phyloP scores from a whole-genome alignment of 2,329 filamentous ascomycete species.

The Hymenoscyphus linearis region DNA sequence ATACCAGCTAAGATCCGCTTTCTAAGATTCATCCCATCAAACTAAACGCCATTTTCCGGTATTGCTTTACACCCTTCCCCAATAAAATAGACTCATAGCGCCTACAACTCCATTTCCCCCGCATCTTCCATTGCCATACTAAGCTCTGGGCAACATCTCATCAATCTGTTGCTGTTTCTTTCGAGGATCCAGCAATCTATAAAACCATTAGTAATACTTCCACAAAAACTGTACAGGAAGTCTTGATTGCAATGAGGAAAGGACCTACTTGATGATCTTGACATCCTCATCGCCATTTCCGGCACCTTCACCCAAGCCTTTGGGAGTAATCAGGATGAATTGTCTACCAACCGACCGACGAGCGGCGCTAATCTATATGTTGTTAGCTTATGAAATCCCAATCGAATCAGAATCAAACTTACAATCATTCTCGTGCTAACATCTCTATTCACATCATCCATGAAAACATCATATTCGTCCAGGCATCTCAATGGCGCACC shows the following conservation, averaged over 20 bases:
- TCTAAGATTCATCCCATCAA: neutral
- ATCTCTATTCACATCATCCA: constrained; percentile 94
- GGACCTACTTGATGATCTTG: constrained; percentile 64
- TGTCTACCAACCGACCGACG: constrained; percentile 83
- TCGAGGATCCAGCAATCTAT: constrained; percentile 54
- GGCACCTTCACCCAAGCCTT: constrained; percentile 63
- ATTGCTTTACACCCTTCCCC: neutral
- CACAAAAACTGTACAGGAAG: neutral
- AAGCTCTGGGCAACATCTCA: constrained; percentile 20
- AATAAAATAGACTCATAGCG: neutral
- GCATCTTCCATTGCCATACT: constrained; percentile 2
- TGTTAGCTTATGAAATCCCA: constrained; percentile 21
- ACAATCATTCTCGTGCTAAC: constrained; percentile 93
- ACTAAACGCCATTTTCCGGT: neutral
- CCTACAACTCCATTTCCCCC: neutral
- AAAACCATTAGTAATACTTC: constrained; percentile 5
- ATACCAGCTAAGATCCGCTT: neutral
- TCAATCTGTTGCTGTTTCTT: constrained; percentile 34
- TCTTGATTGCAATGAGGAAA: neutral
- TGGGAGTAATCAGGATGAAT: constrained; percentile 94
- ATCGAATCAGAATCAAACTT: constrained; percentile 35
- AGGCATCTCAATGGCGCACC: constrained; percentile 90
- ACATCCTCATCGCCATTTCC: constrained; percentile 61
- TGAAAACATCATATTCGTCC: constrained; percentile 98
- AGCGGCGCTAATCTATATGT: constrained; percentile 68